A percentile compares a stretch with the other conserved stretches of the same genome.
phyloP scores from a whole-genome alignment of 352 stramenopile species.

The Phytophthora uliginosa region DNA sequence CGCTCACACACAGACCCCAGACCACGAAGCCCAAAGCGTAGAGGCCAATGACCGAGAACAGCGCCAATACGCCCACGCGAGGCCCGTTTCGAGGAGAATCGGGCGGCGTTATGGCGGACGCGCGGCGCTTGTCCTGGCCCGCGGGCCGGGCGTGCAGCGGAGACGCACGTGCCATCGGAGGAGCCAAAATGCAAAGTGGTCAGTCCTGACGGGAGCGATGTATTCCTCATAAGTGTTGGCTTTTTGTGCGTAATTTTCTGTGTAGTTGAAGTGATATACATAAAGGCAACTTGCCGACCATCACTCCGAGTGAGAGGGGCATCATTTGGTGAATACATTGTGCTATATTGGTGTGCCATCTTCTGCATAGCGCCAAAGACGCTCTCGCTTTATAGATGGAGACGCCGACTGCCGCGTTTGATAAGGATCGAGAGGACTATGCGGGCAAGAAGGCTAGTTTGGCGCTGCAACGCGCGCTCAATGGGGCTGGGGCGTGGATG shows the following conservation, averaged over 20 bases:
- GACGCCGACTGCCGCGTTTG: slow-evolving; percentile 1
- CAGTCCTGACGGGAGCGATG: slow-evolving; percentile 16
- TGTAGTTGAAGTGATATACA: slow-evolving; percentile 14
- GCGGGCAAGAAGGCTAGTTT: slow-evolving; percentile 20
- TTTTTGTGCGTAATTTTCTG: slow-evolving; percentile 1
- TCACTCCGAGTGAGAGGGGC: slow-evolving; percentile 16
- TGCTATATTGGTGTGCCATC: not conserved
- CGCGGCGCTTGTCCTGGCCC: slow-evolving; percentile 3
- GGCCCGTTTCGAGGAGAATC: slow-evolving; percentile 22
- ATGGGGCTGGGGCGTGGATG: slow-evolving; percentile 22
- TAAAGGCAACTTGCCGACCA: slow-evolving; percentile 28
- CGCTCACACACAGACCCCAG: slow-evolving; percentile 27
- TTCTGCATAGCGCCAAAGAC: not conserved
- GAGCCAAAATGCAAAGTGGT: slow-evolving; percentile 27
- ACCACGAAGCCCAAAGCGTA: slow-evolving; percentile 41
- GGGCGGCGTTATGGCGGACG: slow-evolving; percentile 12
- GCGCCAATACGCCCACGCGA: slow-evolving; percentile 28
- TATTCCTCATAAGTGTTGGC: not conserved
- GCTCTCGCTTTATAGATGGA: slow-evolving; percentile 19
- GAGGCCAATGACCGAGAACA: slow-evolving; percentile 39
- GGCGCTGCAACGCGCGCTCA: slow-evolving; percentile 29
- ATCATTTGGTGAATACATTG: not conserved
- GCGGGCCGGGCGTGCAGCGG: not conserved
- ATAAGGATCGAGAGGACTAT: slow-evolving; percentile 12
- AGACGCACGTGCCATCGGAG: slow-evolving; percentile 20